Percentiles rank a stretch among this genome's conserved stretches.
Conservation (phyloP, 129 eudicot genomes). For the Pittosporum tobira region DNA sequence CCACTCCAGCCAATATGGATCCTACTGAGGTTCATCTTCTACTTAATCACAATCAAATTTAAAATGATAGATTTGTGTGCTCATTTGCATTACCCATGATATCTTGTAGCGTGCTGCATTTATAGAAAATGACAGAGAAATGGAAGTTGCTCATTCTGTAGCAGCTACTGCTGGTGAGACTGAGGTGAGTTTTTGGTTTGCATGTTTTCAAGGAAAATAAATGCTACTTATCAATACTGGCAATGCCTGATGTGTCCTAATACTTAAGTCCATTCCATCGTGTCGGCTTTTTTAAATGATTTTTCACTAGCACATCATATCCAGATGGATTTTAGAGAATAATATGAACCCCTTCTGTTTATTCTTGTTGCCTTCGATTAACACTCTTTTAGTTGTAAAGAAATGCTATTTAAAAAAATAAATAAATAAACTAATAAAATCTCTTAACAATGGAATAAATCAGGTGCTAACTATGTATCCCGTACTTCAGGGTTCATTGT, state of each 20-base stretch:
- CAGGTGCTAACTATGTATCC: too few relatives aligned
- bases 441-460: too few relatives aligned
- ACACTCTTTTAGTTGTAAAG: too few relatives aligned
- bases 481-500: too few relatives aligned
- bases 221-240: too few relatives aligned
- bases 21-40: constrained; percentile 52
- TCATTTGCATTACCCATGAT: not conserved
- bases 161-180: constrained; percentile 98
- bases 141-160: constrained; percentile 96
- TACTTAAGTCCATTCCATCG: not conserved
- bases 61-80: not conserved
- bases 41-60: not conserved
- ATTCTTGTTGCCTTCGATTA: too few relatives aligned
- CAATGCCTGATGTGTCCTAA: not conserved
- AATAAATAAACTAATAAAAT: too few relatives aligned
- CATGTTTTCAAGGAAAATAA: too few relatives aligned
- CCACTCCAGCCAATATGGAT: constrained; percentile 78
- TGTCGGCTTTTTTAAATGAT: not conserved
- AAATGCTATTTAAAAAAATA: too few relatives aligned
- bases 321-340: not conserved
- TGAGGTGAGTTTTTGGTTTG: constrained; percentile 39
- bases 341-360: too few relatives aligned
- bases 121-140: constrained; percentile 85
- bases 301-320: not conserved
- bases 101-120: constrained; percentile 68